Evolutionary conservation across 176 grass and related monocot genomes (phyloP).

Genomic region (Echinochloa phyllopogon): DNA sequence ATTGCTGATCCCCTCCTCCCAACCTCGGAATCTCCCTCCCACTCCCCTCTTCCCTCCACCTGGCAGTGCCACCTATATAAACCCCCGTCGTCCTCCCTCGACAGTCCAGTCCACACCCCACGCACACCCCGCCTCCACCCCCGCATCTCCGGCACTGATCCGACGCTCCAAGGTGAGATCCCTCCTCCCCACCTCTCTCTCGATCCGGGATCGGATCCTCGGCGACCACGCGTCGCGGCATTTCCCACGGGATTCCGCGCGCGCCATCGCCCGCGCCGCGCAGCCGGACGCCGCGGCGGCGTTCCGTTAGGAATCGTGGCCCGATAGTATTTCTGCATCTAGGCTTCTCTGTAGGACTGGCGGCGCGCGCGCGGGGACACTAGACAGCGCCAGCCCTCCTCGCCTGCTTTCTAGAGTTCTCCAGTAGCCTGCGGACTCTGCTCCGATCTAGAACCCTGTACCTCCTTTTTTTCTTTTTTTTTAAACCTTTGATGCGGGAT

Average conservation of each 20-base stretch:
- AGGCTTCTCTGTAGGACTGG: neutral
- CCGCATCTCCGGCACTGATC: neutral
- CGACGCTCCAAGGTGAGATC: conserved; percentile 24
- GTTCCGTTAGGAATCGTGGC: neutral
- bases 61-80: conserved; percentile 27
- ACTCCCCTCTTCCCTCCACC: neutral
- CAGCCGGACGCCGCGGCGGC: neutral
- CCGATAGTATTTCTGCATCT: neutral
- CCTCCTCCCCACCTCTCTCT: neutral
- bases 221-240: neutral
- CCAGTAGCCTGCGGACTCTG: neutral
- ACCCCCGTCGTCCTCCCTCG: neutral
- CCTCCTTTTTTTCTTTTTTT: neutral
- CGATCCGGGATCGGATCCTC: conserved; percentile 9
- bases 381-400: too few species aligned
- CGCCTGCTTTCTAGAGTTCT: neutral
- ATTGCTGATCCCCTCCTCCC: neutral
- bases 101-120: neutral
- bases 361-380: too few species aligned
- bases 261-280: too few species aligned
- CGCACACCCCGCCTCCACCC: neutral
- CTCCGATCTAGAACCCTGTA: conserved; percentile 1
- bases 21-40: conserved; percentile 31
- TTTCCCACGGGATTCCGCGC: neutral
- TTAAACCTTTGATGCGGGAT: neutral